These are phyloP conservation scores for Sporisorium exsertum DNA, from an alignment of 1,284 basidiomycete species.

Conservation along the genomic window DNA sequence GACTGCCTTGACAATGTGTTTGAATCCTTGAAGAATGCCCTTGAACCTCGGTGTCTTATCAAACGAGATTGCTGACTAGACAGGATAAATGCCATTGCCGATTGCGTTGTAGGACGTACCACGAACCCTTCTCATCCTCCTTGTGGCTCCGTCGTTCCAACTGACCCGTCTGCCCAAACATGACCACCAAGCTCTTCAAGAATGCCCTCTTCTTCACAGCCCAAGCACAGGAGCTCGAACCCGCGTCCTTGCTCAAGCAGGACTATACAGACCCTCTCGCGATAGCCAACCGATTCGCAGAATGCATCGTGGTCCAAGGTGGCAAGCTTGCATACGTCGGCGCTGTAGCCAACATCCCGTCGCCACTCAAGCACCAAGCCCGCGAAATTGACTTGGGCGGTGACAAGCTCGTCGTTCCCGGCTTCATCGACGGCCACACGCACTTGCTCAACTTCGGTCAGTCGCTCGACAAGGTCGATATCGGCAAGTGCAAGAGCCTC, in stretches of 20 bases:
- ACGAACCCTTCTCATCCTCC: neutral
- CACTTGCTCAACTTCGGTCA: constrained; percentile 50
- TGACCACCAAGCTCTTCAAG: constrained; percentile 35
- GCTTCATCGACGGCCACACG: constrained; percentile 49
- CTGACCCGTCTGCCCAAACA: neutral
- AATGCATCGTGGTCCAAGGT: constrained; percentile 33
- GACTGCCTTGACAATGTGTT: neutral
- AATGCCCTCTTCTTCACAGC: constrained; percentile 50
- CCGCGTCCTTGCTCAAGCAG: constrained; percentile 29
- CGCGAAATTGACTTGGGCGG: constrained; percentile 30
- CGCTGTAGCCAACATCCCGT: constrained; percentile 10
- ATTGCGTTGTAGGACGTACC: too few relatives aligned
- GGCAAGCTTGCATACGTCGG: constrained; percentile 41
- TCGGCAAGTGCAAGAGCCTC: constrained; percentile 44
- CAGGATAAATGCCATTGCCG: neutral
- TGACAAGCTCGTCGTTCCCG: constrained; percentile 44
- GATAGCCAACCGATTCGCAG: constrained; percentile 27
- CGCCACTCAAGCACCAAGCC: constrained; percentile 7
- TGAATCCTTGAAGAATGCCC: neutral
- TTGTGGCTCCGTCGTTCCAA: neutral
- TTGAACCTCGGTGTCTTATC: neutral
- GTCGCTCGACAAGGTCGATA: constrained; percentile 48
- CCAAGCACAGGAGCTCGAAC: constrained; percentile 33
- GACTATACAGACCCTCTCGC: constrained; percentile 27
- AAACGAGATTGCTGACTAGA: neutral